phyloP scores from a whole-genome alignment of 306 rosid species.

The Prinsepia uniflora region DNA sequence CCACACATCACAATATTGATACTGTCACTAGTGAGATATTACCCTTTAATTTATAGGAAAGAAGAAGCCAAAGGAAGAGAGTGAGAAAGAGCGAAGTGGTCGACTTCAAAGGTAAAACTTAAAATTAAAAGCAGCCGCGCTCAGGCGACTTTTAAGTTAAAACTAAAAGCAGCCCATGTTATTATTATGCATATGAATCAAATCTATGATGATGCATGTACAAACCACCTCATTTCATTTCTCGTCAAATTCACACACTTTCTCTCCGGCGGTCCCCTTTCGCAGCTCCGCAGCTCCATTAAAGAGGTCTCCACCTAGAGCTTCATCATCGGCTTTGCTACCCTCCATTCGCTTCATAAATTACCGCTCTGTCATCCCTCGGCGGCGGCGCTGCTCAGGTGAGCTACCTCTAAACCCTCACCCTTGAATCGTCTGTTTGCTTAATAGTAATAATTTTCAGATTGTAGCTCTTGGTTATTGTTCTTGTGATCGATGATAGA shows the following conservation, averaged over 20 bases:
- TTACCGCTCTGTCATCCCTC: slow-evolving; percentile 16
- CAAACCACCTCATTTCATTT: slow-evolving; percentile 21
- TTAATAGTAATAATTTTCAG: too few relatives aligned
- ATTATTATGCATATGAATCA: too few relatives aligned
- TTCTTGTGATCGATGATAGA: neutral
- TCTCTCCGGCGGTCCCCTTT: slow-evolving; percentile 13
- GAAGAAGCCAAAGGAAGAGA: too few relatives aligned
- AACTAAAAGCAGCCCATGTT: neutral
- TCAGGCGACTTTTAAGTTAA: too few relatives aligned
- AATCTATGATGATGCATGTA: slow-evolving; percentile 4
- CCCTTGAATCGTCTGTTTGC: neutral
- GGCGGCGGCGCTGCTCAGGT: slow-evolving; percentile 38
- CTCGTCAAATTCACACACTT: slow-evolving; percentile 30
- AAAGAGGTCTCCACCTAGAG: neutral
- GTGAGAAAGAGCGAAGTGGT: too few relatives aligned
- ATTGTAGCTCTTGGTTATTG: neutral
- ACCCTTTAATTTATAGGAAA: too few relatives aligned
- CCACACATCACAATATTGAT: too few relatives aligned
- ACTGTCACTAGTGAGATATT: too few relatives aligned
- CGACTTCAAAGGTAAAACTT: too few relatives aligned
- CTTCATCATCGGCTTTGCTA: neutral
- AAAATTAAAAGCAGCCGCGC: too few relatives aligned
- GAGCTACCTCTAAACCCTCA: neutral
- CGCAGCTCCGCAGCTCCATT: slow-evolving; percentile 21
- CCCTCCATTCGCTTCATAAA: slow-evolving; percentile 16